A percentile compares a stretch with the other conserved stretches of the same genome.
Evolutionary conservation across 331 rosid species (phyloP).

Genomic region (Pyrus hybrid): DNA sequence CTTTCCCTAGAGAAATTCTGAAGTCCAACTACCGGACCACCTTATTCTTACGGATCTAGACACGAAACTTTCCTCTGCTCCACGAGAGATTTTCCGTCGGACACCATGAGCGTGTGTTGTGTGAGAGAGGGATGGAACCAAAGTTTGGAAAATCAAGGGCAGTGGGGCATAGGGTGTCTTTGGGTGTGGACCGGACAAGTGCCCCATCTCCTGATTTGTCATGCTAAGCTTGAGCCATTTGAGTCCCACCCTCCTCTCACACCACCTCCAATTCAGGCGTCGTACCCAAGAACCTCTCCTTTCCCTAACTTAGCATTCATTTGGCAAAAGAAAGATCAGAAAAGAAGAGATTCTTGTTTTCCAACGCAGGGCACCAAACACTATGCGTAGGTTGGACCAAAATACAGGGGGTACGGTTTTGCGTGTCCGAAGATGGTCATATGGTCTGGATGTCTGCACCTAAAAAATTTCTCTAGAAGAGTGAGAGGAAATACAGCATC

Average conservation of each 20-base stretch:
- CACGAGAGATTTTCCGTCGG: too few species aligned
- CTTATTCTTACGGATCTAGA: background rate
- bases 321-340: background rate
- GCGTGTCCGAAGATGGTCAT: background rate
- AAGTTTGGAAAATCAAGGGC: too few species aligned
- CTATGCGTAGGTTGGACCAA: background rate
- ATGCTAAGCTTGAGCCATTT: too few species aligned
- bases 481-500: background rate
- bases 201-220: too few species aligned
- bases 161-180: too few species aligned
- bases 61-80: background rate
- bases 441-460: background rate
- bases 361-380: background rate
- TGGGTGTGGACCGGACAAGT: too few species aligned
- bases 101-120: too few species aligned
- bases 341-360: background rate
- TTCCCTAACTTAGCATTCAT: background rate
- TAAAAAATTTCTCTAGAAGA: background rate
- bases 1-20: too few species aligned
- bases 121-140: too few species aligned
- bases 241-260: background rate
- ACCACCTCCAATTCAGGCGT: background rate
- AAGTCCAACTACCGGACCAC: background rate
- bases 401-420: background rate
- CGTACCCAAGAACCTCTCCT: background rate